Percentiles rank a stretch among this genome's conserved stretches.
These are phyloP conservation scores for Corchorus capsularis DNA, from an alignment of 345 rosid genomes.

Conservation along the genomic window DNA sequence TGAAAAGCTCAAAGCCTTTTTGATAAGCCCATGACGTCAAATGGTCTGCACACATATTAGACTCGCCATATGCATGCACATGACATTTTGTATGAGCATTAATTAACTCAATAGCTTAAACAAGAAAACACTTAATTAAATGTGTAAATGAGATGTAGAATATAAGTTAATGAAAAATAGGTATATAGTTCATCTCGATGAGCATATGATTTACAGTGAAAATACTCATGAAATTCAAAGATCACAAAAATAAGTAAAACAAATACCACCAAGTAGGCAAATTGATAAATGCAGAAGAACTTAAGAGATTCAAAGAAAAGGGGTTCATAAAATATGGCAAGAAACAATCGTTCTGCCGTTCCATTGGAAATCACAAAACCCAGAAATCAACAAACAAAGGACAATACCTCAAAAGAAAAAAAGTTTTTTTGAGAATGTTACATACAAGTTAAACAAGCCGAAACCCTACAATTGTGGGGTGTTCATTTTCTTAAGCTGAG, in stretches of 20 bases:
- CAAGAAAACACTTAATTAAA: no score
- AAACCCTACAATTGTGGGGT: background rate
- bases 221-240: background rate
- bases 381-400: background rate
- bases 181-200: background rate
- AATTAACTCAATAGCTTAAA: no score
- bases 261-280: background rate
- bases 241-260: background rate
- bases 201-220: background rate
- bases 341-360: slow-evolving; percentile 11
- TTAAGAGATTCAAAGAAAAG: background rate
- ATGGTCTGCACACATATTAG: no score
- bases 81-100: no score
- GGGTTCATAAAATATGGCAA: background rate
- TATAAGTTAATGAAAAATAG: no score
- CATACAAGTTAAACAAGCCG: background rate
- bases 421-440: background rate
- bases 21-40: no score
- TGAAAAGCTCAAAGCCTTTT: no score
- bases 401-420: background rate
- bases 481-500: no score
- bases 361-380: background rate
- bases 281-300: background rate
- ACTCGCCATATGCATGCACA: no score
- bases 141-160: no score